Conservation (phyloP, 1,284 basidiomycete species). For the Marasmius oreades region DNA sequence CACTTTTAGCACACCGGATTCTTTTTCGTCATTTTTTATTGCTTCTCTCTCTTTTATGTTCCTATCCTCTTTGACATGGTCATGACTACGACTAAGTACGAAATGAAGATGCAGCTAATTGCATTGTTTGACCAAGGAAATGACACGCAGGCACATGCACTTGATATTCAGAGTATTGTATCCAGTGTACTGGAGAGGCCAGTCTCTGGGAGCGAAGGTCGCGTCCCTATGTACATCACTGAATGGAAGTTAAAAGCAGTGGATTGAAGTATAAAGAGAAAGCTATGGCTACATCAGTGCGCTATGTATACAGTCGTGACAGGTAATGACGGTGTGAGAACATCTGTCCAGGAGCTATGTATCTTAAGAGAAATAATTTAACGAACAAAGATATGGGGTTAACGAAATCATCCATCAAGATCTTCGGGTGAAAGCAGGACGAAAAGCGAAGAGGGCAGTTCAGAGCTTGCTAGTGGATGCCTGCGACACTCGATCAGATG, state of each 20-base stretch:
- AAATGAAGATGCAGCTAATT: background rate
- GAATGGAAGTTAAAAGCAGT: no score
- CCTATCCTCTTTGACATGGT: background rate
- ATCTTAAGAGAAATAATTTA: background rate
- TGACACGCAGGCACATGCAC: no score
- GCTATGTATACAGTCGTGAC: constrained; percentile 8
- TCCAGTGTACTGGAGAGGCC: no score
- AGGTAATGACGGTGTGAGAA: background rate
- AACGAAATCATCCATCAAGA: background rate
- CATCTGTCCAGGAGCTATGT: background rate
- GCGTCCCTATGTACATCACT: no score
- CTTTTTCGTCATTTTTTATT: background rate
- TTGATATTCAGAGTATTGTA: no score
- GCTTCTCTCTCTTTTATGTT: background rate
- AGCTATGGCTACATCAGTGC: constrained; percentile 10
- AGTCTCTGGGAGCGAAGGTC: no score
- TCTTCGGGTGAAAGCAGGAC: background rate
- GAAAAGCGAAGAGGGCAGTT: background rate
- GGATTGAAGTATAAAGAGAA: background rate
- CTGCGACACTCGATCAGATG: background rate
- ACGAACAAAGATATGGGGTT: background rate
- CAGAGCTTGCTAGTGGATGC: background rate
- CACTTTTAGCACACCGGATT: constrained; percentile 3
- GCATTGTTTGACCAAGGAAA: background rate
- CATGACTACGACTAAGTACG: background rate